Evolutionary conservation across 345 rosid species (phyloP).

Genomic region (Gossypium rotundifolium): DNA sequence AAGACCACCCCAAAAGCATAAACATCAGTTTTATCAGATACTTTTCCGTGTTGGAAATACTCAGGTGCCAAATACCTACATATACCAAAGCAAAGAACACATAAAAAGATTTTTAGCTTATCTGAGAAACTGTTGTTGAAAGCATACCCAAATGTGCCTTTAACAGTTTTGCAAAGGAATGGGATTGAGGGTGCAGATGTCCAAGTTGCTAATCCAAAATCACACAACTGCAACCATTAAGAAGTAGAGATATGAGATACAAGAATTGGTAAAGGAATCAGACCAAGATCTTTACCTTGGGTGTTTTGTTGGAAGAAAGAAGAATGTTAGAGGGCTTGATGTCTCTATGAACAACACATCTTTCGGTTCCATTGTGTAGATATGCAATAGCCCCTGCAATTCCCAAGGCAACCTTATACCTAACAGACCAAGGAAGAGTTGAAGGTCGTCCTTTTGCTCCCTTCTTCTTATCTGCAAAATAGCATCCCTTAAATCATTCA

Average conservation of each 20-base stretch:
- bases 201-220: slow-evolving; percentile 95
- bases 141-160: slow-evolving; percentile 93
- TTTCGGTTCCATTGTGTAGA: slow-evolving; percentile 76
- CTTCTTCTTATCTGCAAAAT: slow-evolving; percentile 54
- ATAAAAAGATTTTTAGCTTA: neutral
- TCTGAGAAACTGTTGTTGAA: neutral
- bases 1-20: slow-evolving; percentile 94
- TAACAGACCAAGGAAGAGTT: slow-evolving; percentile 60
- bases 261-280: neutral
- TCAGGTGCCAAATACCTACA: slow-evolving; percentile 89
- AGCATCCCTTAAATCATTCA: slow-evolving; percentile 13
- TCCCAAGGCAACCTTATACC: slow-evolving; percentile 78
- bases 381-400: slow-evolving; percentile 74
- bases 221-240: slow-evolving; percentile 60
- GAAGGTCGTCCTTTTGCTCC: slow-evolving; percentile 33
- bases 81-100: neutral
- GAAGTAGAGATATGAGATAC: neutral
- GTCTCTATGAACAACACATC: slow-evolving; percentile 93
- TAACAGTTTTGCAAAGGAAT: slow-evolving; percentile 92
- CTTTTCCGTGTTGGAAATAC: slow-evolving; percentile 96
- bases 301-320: slow-evolving; percentile 75
- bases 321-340: slow-evolving; percentile 92
- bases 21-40: slow-evolving; percentile 89
- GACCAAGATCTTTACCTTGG: slow-evolving; percentile 44
- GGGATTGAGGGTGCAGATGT: slow-evolving; percentile 85